Evolutionary conservation across 2,329 filamentous ascomycete genomes (phyloP), one percentile per base, ranked within the genome.

Genomic region (Sporothrix dimorphospora): DNA sequence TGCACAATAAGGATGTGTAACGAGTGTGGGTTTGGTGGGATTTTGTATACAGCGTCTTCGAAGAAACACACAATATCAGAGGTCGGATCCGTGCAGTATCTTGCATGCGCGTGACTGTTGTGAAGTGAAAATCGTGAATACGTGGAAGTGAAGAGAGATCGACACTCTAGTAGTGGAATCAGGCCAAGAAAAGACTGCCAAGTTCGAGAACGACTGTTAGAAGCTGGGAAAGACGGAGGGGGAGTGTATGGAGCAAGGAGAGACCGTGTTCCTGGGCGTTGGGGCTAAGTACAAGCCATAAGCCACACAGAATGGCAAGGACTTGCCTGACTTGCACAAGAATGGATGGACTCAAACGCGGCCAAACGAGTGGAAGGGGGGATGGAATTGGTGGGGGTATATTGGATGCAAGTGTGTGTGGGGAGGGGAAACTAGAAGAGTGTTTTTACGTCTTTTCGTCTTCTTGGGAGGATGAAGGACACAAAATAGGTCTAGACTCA

Each of bases 331-430:
- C 59, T 45, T 45, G 59, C 12, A 65, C 59, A 12, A 51, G 30
- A 71, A 61, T 30, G 30, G 38, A 34, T 51, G 45, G 45, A 45
- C 59, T 51, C 57, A 14, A 63, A 61, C 45, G 34, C 69, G 34
- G 47, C 45, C 57, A 71, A 70, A 42, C 27, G 7, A 47, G 34
- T 42, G 12, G 45, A 47, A 42, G 47, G 42, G 55, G 16, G 42
- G 45, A 19, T 38, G 27, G 55, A 72, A 38, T 63, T 63, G 59
- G 47, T 65, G 47, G 57, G 57, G 71, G 66, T 49, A 47, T 59
- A 55, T 45, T 45, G 34, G 47, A 40, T 47, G 40, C n/a, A 70
- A 69, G 66, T 69, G 71, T 70, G 67, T 70, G 67, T 72, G 71
- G 67, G 49, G 71, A 51, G 49, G 55, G 30, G 30, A 55, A 61